Evolutionary conservation across 257 asterid species (phyloP).

Genomic region (Salvia rosmarinus): DNA sequence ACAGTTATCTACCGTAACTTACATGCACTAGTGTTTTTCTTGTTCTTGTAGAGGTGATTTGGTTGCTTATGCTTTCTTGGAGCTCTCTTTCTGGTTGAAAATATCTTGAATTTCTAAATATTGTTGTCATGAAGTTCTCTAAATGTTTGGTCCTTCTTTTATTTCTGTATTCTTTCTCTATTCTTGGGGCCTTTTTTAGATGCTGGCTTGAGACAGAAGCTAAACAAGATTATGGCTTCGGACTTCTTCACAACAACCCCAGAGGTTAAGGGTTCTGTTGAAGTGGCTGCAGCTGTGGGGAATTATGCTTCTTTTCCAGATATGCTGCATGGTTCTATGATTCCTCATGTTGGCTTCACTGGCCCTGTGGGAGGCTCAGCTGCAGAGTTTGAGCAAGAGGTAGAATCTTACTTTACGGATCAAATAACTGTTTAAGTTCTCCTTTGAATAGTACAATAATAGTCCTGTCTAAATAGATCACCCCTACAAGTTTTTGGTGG

Average conservation of each 20-base stretch:
- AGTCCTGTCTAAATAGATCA: background rate
- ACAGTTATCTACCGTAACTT: constrained; percentile 2
- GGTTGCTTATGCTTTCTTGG: background rate
- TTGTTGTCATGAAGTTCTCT: background rate
- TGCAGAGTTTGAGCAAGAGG: constrained; percentile 56
- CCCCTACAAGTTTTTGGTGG: no score
- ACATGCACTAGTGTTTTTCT: background rate
- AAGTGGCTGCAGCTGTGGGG: constrained; percentile 63
- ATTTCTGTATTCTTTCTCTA: constrained; percentile 16
- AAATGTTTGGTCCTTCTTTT: constrained; percentile 22
- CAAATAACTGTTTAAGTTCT: constrained; percentile 2
- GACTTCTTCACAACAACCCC: constrained; percentile 60
- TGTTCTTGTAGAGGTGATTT: constrained; percentile 3
- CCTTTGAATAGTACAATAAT: background rate
- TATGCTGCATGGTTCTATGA: constrained; percentile 44
- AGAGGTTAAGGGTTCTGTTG: constrained; percentile 60
- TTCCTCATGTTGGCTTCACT: constrained; percentile 34
- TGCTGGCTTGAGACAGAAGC: constrained; percentile 59
- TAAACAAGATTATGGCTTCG: constrained; percentile 63
- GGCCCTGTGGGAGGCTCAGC: constrained; percentile 43
- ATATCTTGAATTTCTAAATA: background rate
- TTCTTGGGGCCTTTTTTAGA: constrained; percentile 42
- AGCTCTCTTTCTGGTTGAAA: constrained; percentile 2
- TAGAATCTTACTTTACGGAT: constrained; percentile 25
- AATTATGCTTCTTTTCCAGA: constrained; percentile 52